Evolutionary conservation across 768 basidiomycete species (phyloP).

Genomic region (Cyathus striatus): DNA sequence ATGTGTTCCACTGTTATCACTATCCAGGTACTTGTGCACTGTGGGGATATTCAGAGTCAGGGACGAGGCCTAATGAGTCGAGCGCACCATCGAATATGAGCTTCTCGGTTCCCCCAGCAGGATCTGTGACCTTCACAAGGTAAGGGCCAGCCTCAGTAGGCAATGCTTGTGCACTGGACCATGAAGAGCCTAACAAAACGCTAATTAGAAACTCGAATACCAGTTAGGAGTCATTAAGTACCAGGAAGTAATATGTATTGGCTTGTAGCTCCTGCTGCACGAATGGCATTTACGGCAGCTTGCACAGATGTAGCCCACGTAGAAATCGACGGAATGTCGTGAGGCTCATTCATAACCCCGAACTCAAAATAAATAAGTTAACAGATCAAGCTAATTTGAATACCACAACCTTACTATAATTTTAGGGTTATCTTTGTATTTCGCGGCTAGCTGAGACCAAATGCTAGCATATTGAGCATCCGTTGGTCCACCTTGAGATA

Average conservation of each 20-base stretch:
- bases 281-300: constrained; percentile 54
- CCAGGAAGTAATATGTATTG: constrained; percentile 58
- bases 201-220: background rate
- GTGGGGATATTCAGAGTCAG: no score
- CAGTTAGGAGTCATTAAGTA: constrained; percentile 11
- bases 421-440: constrained; percentile 35
- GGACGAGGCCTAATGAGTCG: no score
- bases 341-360: constrained; percentile 55
- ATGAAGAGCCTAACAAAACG: constrained; percentile 15
- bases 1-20: constrained; percentile 40
- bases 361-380: constrained; percentile 11
- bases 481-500: constrained; percentile 54
- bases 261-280: constrained; percentile 45
- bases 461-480: constrained; percentile 44
- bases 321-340: constrained; percentile 39
- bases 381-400: background rate
- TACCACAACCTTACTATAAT: constrained; percentile 29
- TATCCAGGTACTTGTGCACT: constrained; percentile 60
- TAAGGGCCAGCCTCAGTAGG: constrained; percentile 41
- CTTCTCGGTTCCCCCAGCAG: constrained; percentile 32
- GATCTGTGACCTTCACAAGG: constrained; percentile 35
- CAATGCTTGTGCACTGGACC: constrained; percentile 23
- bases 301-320: constrained; percentile 47
- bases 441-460: constrained; percentile 47
- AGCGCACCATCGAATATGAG: constrained; percentile 42